A percentile compares a stretch with the other conserved stretches of the same genome.
Evolutionary conservation across 768 basidiomycete genomes (phyloP).

Genomic region (Leccinum uliginosum): DNA sequence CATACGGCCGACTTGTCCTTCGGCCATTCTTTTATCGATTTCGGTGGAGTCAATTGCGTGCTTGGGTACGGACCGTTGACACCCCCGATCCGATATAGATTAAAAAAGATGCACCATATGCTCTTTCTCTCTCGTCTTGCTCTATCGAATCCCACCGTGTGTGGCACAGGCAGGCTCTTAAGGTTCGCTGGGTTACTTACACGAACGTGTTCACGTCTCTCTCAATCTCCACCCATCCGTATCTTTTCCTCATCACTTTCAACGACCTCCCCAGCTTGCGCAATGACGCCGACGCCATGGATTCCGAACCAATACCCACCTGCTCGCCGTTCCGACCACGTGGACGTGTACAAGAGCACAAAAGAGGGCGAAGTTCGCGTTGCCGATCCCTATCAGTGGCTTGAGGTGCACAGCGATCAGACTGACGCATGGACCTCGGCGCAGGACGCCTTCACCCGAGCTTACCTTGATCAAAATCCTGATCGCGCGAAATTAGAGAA

Average conservation of each 20-base stretch:
- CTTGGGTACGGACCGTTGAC: slow-evolving; percentile 25
- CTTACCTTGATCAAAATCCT: slow-evolving; percentile 60
- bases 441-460: slow-evolving; percentile 55
- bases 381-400: slow-evolving; percentile 70
- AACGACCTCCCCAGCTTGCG: slow-evolving; percentile 11
- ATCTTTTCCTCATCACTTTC: not conserved
- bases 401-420: slow-evolving; percentile 61
- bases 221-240: slow-evolving; percentile 5
- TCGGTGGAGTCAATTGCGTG: slow-evolving; percentile 11
- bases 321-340: slow-evolving; percentile 60
- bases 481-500: slow-evolving; percentile 55
- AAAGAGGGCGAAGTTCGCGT: slow-evolving; percentile 58
- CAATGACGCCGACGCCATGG: slow-evolving; percentile 47
- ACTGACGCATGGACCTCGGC: slow-evolving; percentile 60
- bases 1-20: not conserved
- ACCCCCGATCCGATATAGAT: slow-evolving; percentile 28
- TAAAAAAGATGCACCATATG: slow-evolving; percentile 16
- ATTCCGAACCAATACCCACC: slow-evolving; percentile 55
- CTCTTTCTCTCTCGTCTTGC: slow-evolving; percentile 9
- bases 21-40: slow-evolving; percentile 16
- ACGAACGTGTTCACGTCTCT: slow-evolving; percentile 4
- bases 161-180: slow-evolving; percentile 19
- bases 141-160: slow-evolving; percentile 16
- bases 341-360: slow-evolving; percentile 67
- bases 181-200: slow-evolving; percentile 12